A percentile compares a stretch with the other conserved stretches of the same genome.
phyloP scores from a whole-genome alignment of 768 basidiomycete species.

The Suillus decipiens region DNA sequence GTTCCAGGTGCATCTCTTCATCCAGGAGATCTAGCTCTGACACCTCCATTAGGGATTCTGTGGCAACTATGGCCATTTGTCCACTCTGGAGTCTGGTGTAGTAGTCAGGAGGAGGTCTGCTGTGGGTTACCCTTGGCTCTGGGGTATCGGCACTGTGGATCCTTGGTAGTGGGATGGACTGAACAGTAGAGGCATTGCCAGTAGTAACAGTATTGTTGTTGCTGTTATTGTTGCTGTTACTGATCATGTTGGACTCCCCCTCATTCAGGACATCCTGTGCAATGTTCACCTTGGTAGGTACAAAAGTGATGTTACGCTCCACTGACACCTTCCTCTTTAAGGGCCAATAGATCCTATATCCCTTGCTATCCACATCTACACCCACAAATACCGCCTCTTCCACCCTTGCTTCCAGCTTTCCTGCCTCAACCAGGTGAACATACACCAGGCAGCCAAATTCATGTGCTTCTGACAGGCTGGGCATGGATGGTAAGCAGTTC shows the following conservation, averaged over 20 bases:
- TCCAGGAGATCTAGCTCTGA: no score
- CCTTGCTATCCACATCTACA: slow-evolving; percentile 35
- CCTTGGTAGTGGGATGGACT: no score
- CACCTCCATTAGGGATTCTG: no score
- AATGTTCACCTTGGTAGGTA: background rate
- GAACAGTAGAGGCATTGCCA: no score
- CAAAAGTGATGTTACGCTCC: slow-evolving; percentile 31
- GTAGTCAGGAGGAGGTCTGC: no score
- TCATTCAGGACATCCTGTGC: slow-evolving; percentile 1
- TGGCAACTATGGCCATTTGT: no score
- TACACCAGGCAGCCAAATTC: background rate
- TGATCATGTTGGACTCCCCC: slow-evolving; percentile 17
- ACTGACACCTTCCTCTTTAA: slow-evolving; percentile 19
- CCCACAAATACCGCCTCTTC: slow-evolving; percentile 35
- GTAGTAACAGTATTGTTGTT: no score
- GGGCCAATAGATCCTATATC: slow-evolving; percentile 33
- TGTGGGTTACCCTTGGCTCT: no score
- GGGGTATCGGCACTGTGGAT: no score
- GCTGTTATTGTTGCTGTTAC: no score
- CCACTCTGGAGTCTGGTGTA: no score
- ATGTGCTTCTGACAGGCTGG: background rate
- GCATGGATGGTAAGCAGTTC: slow-evolving; percentile 31
- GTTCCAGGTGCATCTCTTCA: background rate
- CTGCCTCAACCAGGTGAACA: slow-evolving; percentile 21
- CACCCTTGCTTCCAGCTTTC: slow-evolving; percentile 29